Evolutionary conservation across 2,329 filamentous ascomycete species (phyloP).

Genomic region (Aspergillus costaricaensis): DNA sequence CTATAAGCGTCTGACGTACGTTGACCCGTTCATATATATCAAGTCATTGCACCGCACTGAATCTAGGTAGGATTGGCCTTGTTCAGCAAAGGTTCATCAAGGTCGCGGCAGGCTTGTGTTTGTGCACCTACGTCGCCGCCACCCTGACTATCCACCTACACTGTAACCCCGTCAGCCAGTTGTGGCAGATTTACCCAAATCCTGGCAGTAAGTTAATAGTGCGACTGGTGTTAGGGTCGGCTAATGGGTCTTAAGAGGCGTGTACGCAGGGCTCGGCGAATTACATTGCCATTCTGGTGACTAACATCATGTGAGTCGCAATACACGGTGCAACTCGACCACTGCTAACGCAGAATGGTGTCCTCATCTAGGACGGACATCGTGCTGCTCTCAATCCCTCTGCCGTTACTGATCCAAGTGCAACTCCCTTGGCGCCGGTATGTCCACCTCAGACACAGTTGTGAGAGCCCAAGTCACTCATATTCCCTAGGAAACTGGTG

Average conservation of each 20-base stretch:
- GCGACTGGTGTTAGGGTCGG: no score
- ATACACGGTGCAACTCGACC: background rate
- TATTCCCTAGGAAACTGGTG: slow-evolving; percentile 34
- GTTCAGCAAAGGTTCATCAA: slow-evolving; percentile 44
- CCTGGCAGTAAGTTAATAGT: slow-evolving; percentile 36
- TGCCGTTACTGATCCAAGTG: slow-evolving; percentile 46
- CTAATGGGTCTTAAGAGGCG: slow-evolving; percentile 3
- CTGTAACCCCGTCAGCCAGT: slow-evolving; percentile 41
- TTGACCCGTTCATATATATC: background rate
- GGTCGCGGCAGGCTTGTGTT: slow-evolving; percentile 33
- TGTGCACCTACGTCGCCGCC: slow-evolving; percentile 36
- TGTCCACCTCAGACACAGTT: background rate
- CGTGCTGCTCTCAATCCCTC: slow-evolving; percentile 43
- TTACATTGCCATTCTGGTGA: slow-evolving; percentile 40
- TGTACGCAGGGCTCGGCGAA: slow-evolving; percentile 43
- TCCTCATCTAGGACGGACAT: slow-evolving; percentile 40
- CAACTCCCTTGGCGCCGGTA: slow-evolving; percentile 39
- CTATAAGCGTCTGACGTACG: slow-evolving; percentile 48
- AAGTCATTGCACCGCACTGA: background rate
- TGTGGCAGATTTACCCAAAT: slow-evolving; percentile 47
- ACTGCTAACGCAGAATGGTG: background rate
- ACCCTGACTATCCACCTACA: slow-evolving; percentile 40
- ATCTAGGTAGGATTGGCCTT: slow-evolving; percentile 34
- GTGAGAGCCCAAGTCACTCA: background rate
- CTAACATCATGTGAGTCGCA: slow-evolving; percentile 39